Evolutionary conservation across 495 filamentous ascomycete species (phyloP).

Genomic region (Trichoderma erinaceum): DNA sequence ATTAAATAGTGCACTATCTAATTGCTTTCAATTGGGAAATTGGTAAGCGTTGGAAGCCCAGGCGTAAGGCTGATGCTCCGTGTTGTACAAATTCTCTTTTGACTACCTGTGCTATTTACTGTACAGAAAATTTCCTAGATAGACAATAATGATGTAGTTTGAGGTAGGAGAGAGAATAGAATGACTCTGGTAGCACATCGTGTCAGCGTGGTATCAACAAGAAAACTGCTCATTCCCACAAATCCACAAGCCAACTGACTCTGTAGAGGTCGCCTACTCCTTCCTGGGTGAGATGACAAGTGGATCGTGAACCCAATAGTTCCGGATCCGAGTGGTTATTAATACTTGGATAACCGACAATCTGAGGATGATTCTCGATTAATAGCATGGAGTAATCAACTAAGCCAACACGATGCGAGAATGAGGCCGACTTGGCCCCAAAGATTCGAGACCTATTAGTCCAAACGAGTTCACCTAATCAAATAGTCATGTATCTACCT

Average conservation of each 20-base stretch:
- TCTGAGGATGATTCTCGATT: too few relatives aligned
- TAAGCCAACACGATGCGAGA: too few relatives aligned
- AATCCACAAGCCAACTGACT: background rate
- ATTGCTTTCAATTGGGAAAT: background rate
- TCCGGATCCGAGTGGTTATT: too few relatives aligned
- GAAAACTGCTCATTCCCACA: background rate
- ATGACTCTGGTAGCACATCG: background rate
- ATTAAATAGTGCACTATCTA: background rate
- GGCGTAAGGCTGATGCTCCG: background rate
- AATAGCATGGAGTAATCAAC: too few relatives aligned
- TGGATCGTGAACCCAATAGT: background rate
- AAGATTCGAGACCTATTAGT: too few relatives aligned
- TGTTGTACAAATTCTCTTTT: background rate
- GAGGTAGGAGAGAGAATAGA: background rate
- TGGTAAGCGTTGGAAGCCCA: background rate
- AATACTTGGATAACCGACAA: too few relatives aligned
- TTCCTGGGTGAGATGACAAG: background rate
- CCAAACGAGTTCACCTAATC: too few relatives aligned
- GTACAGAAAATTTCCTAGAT: background rate
- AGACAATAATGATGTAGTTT: background rate
- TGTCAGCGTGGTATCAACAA: background rate
- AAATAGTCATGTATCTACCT: too few relatives aligned
- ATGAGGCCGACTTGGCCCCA: too few relatives aligned
- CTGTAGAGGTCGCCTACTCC: background rate
- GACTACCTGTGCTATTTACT: background rate